phyloP scores from a whole-genome alignment of 208 protist species.

The Crithidia acanthocephali region DNA sequence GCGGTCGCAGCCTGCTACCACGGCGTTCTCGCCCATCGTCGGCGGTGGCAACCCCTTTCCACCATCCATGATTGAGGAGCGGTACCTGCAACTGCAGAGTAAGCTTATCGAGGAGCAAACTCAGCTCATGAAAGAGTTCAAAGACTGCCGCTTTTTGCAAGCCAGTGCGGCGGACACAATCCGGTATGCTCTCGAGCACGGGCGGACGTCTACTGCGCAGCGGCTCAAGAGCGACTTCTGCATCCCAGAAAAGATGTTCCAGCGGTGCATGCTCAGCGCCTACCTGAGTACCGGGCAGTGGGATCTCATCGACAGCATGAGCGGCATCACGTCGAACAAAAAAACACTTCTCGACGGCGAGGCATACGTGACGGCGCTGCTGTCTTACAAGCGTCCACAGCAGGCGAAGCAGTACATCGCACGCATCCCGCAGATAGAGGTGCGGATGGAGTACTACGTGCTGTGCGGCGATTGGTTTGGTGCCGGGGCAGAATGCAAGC shows the following conservation, averaged over 20 bases:
- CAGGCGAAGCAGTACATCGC: slow-evolving; percentile 79
- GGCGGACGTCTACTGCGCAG: slow-evolving; percentile 45
- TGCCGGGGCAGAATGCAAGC: slow-evolving; percentile 72
- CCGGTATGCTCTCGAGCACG: slow-evolving; percentile 64
- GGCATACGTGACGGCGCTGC: slow-evolving; percentile 59
- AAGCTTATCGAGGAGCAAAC: slow-evolving; percentile 70
- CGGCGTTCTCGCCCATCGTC: slow-evolving; percentile 31
- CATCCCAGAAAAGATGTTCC: slow-evolving; percentile 77
- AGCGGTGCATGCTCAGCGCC: slow-evolving; percentile 71
- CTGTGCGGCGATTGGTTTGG: slow-evolving; percentile 72
- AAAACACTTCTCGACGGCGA: slow-evolving; percentile 56
- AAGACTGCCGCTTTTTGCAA: slow-evolving; percentile 77
- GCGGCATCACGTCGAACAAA: slow-evolving; percentile 37
- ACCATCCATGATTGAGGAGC: slow-evolving; percentile 27
- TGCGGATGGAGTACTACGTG: slow-evolving; percentile 86
- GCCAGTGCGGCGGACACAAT: slow-evolving; percentile 70
- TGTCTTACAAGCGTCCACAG: slow-evolving; percentile 54
- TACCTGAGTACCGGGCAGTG: slow-evolving; percentile 66
- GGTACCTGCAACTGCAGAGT: slow-evolving; percentile 31
- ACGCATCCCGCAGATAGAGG: slow-evolving; percentile 64
- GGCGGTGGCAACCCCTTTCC: slow-evolving; percentile 25
- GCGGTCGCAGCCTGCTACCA: slow-evolving; percentile 13
- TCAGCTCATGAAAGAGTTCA: slow-evolving; percentile 59
- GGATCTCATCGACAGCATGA: slow-evolving; percentile 72
- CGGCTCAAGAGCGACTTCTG: slow-evolving; percentile 62